Conservation (phyloP, 176 grass and related monocot genomes). For the Carex littledalei region DNA sequence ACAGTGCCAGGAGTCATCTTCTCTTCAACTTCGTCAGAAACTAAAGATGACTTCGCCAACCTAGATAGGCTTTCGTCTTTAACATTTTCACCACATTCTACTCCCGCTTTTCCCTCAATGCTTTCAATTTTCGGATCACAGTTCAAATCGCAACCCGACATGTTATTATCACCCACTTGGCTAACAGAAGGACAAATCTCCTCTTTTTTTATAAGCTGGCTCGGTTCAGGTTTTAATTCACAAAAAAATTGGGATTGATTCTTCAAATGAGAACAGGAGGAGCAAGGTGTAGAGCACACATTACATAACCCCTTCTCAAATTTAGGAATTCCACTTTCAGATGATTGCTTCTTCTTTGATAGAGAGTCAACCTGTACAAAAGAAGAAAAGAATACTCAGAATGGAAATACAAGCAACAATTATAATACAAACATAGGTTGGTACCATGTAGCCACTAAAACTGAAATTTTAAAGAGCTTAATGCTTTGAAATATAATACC, state of each 20-base stretch:
- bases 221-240: constrained; percentile 11
- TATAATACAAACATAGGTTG: background rate
- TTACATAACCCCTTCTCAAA: constrained; percentile 28
- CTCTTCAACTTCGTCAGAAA: constrained; percentile 6
- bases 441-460: background rate
- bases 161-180: background rate
- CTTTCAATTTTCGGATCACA: background rate
- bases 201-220: constrained; percentile 1
- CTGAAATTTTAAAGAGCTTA: background rate
- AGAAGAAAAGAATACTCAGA: constrained; percentile 15
- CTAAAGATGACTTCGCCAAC: background rate
- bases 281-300: constrained; percentile 37
- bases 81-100: background rate
- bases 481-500: background rate
- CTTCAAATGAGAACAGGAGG: constrained; percentile 31
- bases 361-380: constrained; percentile 21
- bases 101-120: background rate
- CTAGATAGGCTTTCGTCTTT: background rate
- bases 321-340: constrained; percentile 5
- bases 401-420: background rate
- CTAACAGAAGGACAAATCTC: background rate
- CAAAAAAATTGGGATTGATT: constrained; percentile 10
- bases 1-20: background rate
- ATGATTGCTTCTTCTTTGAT: constrained; percentile 12
- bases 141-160: background rate